Evolutionary conservation across 805 yeast genomes (phyloP).

Genomic region (Saccharomycopsis babjevae): DNA sequence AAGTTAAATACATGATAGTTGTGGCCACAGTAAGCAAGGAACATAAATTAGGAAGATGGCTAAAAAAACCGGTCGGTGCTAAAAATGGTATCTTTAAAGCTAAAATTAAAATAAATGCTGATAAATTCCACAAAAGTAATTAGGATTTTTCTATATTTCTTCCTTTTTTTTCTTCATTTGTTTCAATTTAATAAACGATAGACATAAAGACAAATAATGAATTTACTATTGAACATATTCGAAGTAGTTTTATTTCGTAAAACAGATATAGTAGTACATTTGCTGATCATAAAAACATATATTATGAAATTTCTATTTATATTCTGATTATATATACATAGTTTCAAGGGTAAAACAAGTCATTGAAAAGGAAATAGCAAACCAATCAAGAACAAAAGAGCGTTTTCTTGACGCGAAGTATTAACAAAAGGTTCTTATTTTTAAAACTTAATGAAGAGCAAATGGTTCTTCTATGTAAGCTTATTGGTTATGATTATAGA

Average conservation of each 20-base stretch:
- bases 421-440: no score
- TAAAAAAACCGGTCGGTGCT: constrained; percentile 48
- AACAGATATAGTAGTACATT: background rate
- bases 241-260: no score
- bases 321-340: background rate
- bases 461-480: no score
- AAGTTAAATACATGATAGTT: constrained; percentile 41
- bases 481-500: background rate
- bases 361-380: background rate
- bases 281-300: background rate
- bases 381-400: background rate
- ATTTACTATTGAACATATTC: background rate
- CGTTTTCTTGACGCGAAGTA: no score
- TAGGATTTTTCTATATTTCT: background rate
- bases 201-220: background rate
- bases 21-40: constrained; percentile 72
- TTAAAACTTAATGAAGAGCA: no score
- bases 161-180: background rate
- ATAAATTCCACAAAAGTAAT: background rate
- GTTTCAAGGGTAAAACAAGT: background rate
- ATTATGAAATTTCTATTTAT: background rate
- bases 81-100: constrained; percentile 64
- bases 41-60: constrained; percentile 85
- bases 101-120: constrained; percentile 24
- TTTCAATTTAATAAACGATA: background rate